Conservation (phyloP, 805 yeast species). For the Candida patagonica region DNA sequence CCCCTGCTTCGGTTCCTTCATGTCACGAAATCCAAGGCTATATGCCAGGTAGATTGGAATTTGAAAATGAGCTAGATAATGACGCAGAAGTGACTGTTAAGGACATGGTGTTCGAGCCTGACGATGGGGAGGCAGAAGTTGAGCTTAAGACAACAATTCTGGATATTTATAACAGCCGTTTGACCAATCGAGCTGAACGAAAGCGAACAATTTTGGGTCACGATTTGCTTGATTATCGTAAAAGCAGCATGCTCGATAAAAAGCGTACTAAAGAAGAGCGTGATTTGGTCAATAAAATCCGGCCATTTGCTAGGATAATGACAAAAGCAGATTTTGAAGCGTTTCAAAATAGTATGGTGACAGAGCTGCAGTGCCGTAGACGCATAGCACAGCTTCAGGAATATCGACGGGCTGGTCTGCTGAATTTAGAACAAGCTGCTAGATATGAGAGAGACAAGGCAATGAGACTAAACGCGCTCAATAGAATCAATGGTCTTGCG, state of each 20-base stretch:
- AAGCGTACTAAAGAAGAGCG: constrained; percentile 82
- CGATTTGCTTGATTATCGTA: constrained; percentile 73
- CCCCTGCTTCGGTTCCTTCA: constrained; percentile 86
- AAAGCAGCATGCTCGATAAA: constrained; percentile 73
- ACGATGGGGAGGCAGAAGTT: constrained; percentile 79
- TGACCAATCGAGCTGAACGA: constrained; percentile 87
- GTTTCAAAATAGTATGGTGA: constrained; percentile 62
- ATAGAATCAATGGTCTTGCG: constrained; percentile 30
- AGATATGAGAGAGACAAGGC: constrained; percentile 85
- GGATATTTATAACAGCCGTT: constrained; percentile 81
- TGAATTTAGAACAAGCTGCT: constrained; percentile 70
- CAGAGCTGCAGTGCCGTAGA: constrained; percentile 68
- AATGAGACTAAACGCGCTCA: constrained; percentile 52
- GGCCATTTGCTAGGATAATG: constrained; percentile 75
- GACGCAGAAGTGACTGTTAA: constrained; percentile 93
- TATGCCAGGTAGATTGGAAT: constrained; percentile 98
- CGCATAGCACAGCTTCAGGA: constrained; percentile 86
- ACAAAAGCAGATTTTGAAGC: constrained; percentile 71
- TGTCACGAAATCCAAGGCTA: constrained; percentile 96
- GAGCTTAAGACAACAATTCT: constrained; percentile 80
- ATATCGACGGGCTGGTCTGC: constrained; percentile 86
- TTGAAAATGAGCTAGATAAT: constrained; percentile 92
- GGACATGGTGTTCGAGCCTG: constrained; percentile 93
- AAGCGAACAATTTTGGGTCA: constrained; percentile 75
- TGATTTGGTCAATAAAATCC: constrained; percentile 63